Percentiles rank a stretch among this genome's conserved stretches.
Evolutionary conservation across 331 rosid species (phyloP).

Genomic region (Quercus tomentella): DNA sequence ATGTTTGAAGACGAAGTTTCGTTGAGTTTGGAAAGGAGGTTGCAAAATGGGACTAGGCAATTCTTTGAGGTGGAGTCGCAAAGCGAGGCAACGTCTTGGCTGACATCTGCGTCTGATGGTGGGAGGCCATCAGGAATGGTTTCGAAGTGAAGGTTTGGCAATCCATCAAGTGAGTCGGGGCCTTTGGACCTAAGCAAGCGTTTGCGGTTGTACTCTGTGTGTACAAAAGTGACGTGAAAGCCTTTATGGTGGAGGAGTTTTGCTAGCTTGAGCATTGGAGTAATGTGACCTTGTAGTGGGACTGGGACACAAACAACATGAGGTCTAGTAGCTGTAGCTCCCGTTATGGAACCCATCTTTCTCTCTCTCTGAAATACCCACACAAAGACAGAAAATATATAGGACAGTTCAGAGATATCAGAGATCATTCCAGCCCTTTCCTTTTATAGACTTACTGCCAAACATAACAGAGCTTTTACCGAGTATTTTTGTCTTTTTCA

Average conservation of each 20-base stretch:
- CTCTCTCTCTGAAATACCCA: neutral
- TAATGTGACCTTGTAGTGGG: conserved; percentile 35
- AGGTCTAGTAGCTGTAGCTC: neutral
- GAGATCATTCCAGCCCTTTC: too few relatives aligned
- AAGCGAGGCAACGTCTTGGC: conserved; percentile 6
- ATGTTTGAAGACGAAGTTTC: too few relatives aligned
- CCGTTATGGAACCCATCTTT: neutral
- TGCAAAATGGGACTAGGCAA: conserved; percentile 1
- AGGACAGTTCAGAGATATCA: too few relatives aligned
- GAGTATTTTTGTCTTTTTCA: too few relatives aligned
- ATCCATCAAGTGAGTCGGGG: too few relatives aligned
- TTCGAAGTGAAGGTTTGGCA: too few relatives aligned
- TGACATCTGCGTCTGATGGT: neutral
- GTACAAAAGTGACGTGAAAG: conserved; percentile 33
- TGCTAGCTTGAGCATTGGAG: conserved; percentile 10
- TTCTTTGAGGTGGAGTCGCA: conserved; percentile 11
- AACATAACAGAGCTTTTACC: too few relatives aligned
- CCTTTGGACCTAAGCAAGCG: too few relatives aligned
- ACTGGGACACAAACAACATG: conserved; percentile 32
- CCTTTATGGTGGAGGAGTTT: conserved; percentile 33
- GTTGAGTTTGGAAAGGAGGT: too few relatives aligned
- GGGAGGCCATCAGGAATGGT: too few relatives aligned
- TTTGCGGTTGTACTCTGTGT: conserved; percentile 31
- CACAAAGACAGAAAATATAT: too few relatives aligned
- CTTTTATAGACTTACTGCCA: too few relatives aligned